Evolutionary conservation across 2,329 filamentous ascomycete species (phyloP), one percentile per base, ranked within the genome.

Genomic region (Penicillium sclerotiorum): DNA sequence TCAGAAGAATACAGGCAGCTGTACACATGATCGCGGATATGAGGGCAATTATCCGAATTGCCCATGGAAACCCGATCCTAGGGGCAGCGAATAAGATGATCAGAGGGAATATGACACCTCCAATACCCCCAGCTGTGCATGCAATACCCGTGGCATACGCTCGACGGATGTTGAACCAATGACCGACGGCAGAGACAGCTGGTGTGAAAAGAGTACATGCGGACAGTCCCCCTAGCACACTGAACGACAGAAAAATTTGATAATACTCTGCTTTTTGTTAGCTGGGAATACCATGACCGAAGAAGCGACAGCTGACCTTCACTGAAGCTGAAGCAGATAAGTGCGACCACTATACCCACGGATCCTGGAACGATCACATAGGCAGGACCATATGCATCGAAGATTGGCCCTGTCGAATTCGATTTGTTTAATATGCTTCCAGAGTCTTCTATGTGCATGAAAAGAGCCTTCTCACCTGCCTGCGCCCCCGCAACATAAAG

Each of bases 241-340:
- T 67, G 40, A 68, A 69, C 12, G 65, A 69, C 1, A 77, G 57
- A 5, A 77, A 58, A 51, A 76, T 71, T 27, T 77, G 75, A 64
- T 69, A 77, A 55, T 72, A 76, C n/a, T 59, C 59, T 47, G 35
- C 37, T 41, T 51, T 55, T 18, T 17, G 20, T 37, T 22, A 37
- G 35, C n/a, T n/a, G n/a, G n/a, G n/a, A n/a, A n/a, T n/a, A n/a
- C 7, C 6, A 22, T 18, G 7, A 37, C 11, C 35, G 35, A 37
- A n/a, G n/a, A n/a, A n/a, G n/a, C n/a, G 35, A 37, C 17, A 23
- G 4, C 40, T 18, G 12, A 43, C 40, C 22, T 5, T 25, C 15
- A 23, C 39, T 28, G 39, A 42, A 27, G n/a, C 39, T 30, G 20
- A 42, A 30, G 22, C 12, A 42, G 5, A 45, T 30, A 12, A 45